Base-by-base conservation (phyloP, 2,329 filamentous ascomycete species). In the Nannizziopsis arthrosporioides region DNA sequence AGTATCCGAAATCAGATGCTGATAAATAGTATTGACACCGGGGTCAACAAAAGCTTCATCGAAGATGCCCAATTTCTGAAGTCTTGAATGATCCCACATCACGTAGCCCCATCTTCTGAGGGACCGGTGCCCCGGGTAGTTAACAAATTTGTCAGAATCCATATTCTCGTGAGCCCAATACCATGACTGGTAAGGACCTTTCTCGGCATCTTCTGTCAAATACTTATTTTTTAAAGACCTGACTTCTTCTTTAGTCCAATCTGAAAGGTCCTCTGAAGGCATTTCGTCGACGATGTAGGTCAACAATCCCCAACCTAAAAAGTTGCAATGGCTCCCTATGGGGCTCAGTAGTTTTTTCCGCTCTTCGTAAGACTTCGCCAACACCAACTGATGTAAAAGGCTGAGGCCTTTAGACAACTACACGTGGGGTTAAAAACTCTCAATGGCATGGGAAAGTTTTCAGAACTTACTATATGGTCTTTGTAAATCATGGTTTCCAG, bases 71-170 rank as follows among this genome's bases (percentile, higher is more conserved):
- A 42, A 51, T 7, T 40, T 34, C 8, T 41, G 19, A 11, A 49
- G 46, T 15, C 50, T 48, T 4, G 30, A 30, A 22, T 31, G 37
- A 43, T 46, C 41, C 45, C 50, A 51, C 50, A 51, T 44, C 8
- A 51, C 49, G 30, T 51, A 51, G 19, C 49, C 49, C 39, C 39
- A 39, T 48, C 36, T 22, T 15, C 49, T 40, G 35, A 51, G 44
- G 18, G 40, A 35, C 7, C 3, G 22, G 22, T 27, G 22, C 7
- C 22, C 22, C 22, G 22, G 22, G 7, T 27, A 27, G 7, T 27
- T 27, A 7, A 27, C 7, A 27, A 27, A 27, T 27, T 3, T 27
- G 3, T 27, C 22, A 27, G 22, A 27, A 27, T 27, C 7, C 22
- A 27, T 4, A 7, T 7, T 7, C 22, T 27, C 22, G 22, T 38